Evolutionary conservation across 768 basidiomycete species (phyloP), one percentile per base, ranked within the genome.

Genomic region (Boletus subparvulus): DNA sequence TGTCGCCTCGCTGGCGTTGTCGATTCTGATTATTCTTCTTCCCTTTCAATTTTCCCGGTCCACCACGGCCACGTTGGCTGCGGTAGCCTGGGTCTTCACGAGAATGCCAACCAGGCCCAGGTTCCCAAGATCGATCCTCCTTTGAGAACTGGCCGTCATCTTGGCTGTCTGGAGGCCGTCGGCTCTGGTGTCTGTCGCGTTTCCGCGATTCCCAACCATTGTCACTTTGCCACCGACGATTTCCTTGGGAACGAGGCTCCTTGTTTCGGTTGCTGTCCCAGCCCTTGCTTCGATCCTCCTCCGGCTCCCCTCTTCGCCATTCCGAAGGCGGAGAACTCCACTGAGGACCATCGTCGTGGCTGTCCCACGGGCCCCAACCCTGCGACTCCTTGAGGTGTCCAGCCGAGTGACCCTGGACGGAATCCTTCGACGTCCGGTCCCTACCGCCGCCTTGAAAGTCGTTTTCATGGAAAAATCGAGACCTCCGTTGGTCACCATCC

Each of bases 111-210:
- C 80, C 78, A 26, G 85, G 80, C 37, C 85, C 85, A 55, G 88
- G 87, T 61, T 88, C 86, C 88, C 88, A 90, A 55, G 83, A 74
- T 48, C 88, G 81, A 50, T 86, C 83, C 66, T 81, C 80, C 45
- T 65, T 71, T 2, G 55, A 36, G 33, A 35, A 21, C 26, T 63
- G 41, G 13, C 54, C 58, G 2, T 69, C 69, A 13, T 68, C 67
- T 61, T 65, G 68, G 5, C 45, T 60, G n/a, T 69, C 61, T 45
- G 66, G 63, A 61, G 56, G 76, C 62, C 56, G 60, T 48, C 75
- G 71, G 44, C 56, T 68, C 75, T 78, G 80, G 9, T 71, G 70
- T 65, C 77, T 77, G 53, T 78, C 78, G 56, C 74, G 74, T 49
- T 80, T 80, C 50, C 80, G 78, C 44, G 74, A 65, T 10, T 80